Evolutionary conservation across 345 rosid species (phyloP).

Genomic region (Murraya koenigii): DNA sequence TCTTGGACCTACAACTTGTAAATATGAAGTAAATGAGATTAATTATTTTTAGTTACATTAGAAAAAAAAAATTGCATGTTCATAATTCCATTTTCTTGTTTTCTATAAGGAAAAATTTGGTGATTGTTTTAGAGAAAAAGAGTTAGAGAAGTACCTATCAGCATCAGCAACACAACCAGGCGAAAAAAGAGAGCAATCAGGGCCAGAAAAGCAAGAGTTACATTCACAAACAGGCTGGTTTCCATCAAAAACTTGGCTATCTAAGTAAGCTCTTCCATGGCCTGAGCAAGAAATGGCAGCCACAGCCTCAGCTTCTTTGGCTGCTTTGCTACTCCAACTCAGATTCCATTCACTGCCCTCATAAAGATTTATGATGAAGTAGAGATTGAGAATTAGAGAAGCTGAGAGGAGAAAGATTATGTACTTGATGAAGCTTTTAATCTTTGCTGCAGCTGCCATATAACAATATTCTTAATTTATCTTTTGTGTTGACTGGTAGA

Average conservation of each 20-base stretch:
- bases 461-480: too few species aligned
- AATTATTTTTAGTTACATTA: too few species aligned
- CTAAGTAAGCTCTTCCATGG: conserved; percentile 71
- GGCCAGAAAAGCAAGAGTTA: conserved; percentile 50
- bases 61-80: too few species aligned
- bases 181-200: conserved; percentile 46
- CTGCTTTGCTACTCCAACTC: conserved; percentile 60
- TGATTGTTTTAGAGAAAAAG: background rate
- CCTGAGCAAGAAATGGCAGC: conserved; percentile 64
- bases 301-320: conserved; percentile 57
- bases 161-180: conserved; percentile 46
- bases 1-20: background rate
- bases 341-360: conserved; percentile 20
- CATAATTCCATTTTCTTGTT: too few species aligned
- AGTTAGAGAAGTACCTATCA: conserved; percentile 31
- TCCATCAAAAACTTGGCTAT: conserved; percentile 39
- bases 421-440: conserved; percentile 9
- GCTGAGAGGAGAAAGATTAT: conserved; percentile 11
- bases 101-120: background rate
- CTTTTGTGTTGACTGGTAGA: too few species aligned
- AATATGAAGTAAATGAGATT: too few species aligned
- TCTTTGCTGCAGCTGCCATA: background rate
- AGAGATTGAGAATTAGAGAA: conserved; percentile 38
- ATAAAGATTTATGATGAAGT: conserved; percentile 20
- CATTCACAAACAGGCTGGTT: conserved; percentile 59